Evolutionary conservation across 2,329 filamentous ascomycete genomes (phyloP).

Genomic region (Aphanocladium album): DNA sequence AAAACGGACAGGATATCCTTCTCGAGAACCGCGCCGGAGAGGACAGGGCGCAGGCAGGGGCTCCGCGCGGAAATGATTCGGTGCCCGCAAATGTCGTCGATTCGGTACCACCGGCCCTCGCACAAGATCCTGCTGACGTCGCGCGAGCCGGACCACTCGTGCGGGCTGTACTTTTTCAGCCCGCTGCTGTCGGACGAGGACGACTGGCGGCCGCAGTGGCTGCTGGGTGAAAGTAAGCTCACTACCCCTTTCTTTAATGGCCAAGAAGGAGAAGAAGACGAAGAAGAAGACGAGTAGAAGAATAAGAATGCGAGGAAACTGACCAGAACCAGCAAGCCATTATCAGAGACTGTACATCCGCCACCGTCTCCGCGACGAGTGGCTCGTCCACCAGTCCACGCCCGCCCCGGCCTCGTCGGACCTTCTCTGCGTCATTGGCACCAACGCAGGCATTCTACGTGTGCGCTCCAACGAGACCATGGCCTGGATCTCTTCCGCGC

Average conservation of each 20-base stretch:
- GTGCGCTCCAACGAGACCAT: slow-evolving; percentile 29
- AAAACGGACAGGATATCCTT: slow-evolving; percentile 11
- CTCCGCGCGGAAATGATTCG: slow-evolving; percentile 32
- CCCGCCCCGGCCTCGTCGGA: slow-evolving; percentile 36
- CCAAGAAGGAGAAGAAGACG: background rate
- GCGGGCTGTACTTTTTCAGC: slow-evolving; percentile 34
- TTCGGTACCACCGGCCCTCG: slow-evolving; percentile 41
- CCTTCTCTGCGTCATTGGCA: slow-evolving; percentile 43
- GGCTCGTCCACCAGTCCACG: slow-evolving; percentile 36
- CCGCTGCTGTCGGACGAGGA: slow-evolving; percentile 28
- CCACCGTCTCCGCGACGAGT: slow-evolving; percentile 22
- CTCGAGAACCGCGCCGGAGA: slow-evolving; percentile 16
- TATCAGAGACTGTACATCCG: slow-evolving; percentile 29
- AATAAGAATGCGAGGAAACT: background rate
- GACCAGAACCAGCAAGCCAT: slow-evolving; percentile 22
- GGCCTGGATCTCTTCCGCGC: slow-evolving; percentile 29
- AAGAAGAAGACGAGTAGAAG: background rate
- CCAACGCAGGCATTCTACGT: slow-evolving; percentile 41
- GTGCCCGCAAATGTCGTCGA: slow-evolving; percentile 39
- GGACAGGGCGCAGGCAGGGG: slow-evolving; percentile 17
- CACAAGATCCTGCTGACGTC: slow-evolving; percentile 40
- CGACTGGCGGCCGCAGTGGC: slow-evolving; percentile 30
- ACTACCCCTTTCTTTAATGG: background rate
- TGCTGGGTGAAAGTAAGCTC: slow-evolving; percentile 31
- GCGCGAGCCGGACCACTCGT: slow-evolving; percentile 26